These are phyloP conservation scores for Yamadazyma dushanensis DNA, from an alignment of 1,139 yeast species.

Conservation along the genomic window DNA sequence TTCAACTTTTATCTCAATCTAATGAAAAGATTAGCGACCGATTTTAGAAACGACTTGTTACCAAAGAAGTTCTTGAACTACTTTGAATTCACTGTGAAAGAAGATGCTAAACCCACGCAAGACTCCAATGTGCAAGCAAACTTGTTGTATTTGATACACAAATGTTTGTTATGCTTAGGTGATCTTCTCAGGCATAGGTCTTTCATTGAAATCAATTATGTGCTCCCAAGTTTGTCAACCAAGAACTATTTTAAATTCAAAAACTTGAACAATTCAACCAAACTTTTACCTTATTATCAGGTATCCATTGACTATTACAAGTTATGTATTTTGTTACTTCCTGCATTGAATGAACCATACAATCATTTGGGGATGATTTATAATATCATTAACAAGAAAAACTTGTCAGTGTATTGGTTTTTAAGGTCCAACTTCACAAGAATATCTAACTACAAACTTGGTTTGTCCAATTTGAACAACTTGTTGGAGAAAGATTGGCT, in stretches of 20 bases:
- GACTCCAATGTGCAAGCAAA: slow-evolving; percentile 35
- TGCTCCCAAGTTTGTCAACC: slow-evolving; percentile 35
- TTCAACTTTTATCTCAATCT: slow-evolving; percentile 46
- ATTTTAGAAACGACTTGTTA: slow-evolving; percentile 33
- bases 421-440: slow-evolving; percentile 60
- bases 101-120: slow-evolving; percentile 17
- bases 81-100: slow-evolving; percentile 21
- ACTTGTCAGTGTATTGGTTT: slow-evolving; percentile 46
- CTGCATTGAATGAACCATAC: slow-evolving; percentile 67
- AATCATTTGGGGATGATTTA: slow-evolving; percentile 64
- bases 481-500: slow-evolving; percentile 36
- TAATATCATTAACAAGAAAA: slow-evolving; percentile 35
- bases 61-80: slow-evolving; percentile 28
- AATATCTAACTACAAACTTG: slow-evolving; percentile 43
- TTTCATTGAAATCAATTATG: slow-evolving; percentile 42
- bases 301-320: slow-evolving; percentile 50
- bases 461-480: slow-evolving; percentile 37
- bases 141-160: slow-evolving; percentile 50
- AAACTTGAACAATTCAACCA: slow-evolving; percentile 36
- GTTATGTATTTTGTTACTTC: slow-evolving; percentile 54
- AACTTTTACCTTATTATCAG: slow-evolving; percentile 24
- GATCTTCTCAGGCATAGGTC: slow-evolving; percentile 60
- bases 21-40: slow-evolving; percentile 37
- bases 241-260: slow-evolving; percentile 36
- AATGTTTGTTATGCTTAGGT: slow-evolving; percentile 58